Evolutionary conservation across 2,329 filamentous ascomycete species (phyloP).

Genomic region (Hypoxylon sp.): DNA sequence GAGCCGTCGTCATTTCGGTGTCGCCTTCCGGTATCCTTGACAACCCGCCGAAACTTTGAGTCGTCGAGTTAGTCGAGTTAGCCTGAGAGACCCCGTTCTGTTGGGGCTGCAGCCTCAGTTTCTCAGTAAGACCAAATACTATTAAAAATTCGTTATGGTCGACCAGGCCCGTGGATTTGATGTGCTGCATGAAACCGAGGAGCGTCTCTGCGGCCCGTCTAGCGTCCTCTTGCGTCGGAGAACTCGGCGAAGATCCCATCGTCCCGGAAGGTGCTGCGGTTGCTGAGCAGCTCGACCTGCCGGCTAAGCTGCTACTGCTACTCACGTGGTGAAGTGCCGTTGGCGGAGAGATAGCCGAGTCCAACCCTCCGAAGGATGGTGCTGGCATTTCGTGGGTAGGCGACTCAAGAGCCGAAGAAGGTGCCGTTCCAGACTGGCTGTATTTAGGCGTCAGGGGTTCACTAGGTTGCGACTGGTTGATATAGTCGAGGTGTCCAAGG

Average conservation of each 20-base stretch:
- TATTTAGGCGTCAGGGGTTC: conserved; percentile 68
- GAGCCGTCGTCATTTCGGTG: conserved; percentile 62
- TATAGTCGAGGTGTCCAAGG: conserved; percentile 72
- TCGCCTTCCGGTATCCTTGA: conserved; percentile 72
- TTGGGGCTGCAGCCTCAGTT: conserved; percentile 78
- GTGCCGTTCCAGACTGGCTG: conserved; percentile 62
- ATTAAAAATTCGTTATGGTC: conserved; percentile 84
- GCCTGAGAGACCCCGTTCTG: conserved; percentile 49
- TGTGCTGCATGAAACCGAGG: conserved; percentile 83
- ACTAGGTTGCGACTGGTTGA: conserved; percentile 60
- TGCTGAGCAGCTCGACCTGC: conserved; percentile 56
- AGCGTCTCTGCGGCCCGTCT: conserved; percentile 85
- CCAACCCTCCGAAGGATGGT: conserved; percentile 60
- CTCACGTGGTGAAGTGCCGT: conserved; percentile 65
- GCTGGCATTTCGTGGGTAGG: conserved; percentile 63
- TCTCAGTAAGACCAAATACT: conserved; percentile 87
- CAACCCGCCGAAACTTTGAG: conserved; percentile 63
- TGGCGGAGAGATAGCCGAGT: conserved; percentile 62
- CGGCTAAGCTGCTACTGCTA: conserved; percentile 65
- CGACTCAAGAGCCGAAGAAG: conserved; percentile 68
- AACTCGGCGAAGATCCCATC: conserved; percentile 71
- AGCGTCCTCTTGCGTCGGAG: conserved; percentile 88
- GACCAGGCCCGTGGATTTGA: conserved; percentile 74
- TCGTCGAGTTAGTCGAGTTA: conserved; percentile 48
- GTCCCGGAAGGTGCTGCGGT: conserved; percentile 55